phyloP scores from a whole-genome alignment of 257 asterid genomes.

The Solanum clarkiae region DNA sequence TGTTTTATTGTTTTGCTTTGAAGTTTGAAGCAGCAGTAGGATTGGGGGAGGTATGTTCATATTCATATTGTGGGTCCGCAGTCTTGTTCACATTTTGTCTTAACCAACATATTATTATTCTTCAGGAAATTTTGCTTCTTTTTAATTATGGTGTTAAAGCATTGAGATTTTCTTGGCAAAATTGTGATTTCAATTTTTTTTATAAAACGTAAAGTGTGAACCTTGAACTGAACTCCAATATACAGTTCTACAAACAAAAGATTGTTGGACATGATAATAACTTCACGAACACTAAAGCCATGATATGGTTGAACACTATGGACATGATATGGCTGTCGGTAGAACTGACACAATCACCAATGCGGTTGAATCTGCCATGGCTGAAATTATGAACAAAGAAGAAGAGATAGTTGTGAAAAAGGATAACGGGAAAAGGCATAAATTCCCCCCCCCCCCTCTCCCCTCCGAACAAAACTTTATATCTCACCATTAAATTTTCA shows the following conservation, averaged over 20 bases:
- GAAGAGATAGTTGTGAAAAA: slow-evolving; percentile 34
- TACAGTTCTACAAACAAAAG: background rate
- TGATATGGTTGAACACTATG: background rate
- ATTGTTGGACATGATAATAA: background rate
- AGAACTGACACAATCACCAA: slow-evolving; percentile 74
- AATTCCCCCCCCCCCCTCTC: too few relatives aligned
- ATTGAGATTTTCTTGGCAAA: background rate
- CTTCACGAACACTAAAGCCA: background rate
- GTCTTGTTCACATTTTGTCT: background rate
- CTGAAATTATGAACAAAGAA: slow-evolving; percentile 59
- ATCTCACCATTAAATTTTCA: too few relatives aligned
- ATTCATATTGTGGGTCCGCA: background rate
- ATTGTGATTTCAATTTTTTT: background rate
- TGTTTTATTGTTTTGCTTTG: background rate
- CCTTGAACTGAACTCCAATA: background rate
- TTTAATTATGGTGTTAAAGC: background rate
- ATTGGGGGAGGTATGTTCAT: background rate
- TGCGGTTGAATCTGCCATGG: slow-evolving; percentile 46
- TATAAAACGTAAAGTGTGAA: background rate
- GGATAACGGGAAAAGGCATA: background rate
- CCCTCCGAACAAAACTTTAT: too few relatives aligned
- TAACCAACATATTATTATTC: background rate
- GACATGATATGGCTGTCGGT: slow-evolving; percentile 62
- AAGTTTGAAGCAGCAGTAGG: too few relatives aligned
- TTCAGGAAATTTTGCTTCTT: background rate